Percentiles rank a stretch among this genome's conserved stretches.
phyloP scores from a whole-genome alignment of 176 grass and related monocot genomes.

The Thalia dealbata region DNA sequence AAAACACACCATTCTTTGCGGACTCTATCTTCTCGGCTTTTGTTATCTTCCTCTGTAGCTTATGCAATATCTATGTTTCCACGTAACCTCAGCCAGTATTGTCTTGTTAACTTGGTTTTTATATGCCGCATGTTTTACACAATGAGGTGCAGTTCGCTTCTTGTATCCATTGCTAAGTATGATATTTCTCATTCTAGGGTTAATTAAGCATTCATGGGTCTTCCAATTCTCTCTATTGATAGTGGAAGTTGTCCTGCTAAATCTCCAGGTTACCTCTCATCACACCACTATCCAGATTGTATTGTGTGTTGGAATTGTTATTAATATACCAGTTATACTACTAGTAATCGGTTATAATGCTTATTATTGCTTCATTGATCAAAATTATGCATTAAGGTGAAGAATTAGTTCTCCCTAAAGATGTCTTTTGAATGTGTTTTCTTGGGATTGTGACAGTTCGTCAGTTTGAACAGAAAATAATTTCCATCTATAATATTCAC shows the following conservation, averaged over 20 bases:
- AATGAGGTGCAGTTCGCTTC: background rate
- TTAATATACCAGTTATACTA: background rate
- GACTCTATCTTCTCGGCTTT: background rate
- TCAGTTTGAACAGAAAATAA: too few relatives aligned
- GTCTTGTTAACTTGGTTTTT: background rate
- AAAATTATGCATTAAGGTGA: background rate
- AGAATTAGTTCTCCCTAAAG: background rate
- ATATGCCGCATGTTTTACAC: background rate
- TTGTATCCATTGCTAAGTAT: background rate
- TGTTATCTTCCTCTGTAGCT: background rate
- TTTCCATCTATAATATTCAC: too few relatives aligned
- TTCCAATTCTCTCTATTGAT: slow-evolving; percentile 11
- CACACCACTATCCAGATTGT: background rate
- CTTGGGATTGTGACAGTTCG: background rate
- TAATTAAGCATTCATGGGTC: slow-evolving; percentile 1
- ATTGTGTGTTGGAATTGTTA: background rate
- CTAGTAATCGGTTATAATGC: background rate
- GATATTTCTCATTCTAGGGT: background rate
- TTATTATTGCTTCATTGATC: background rate
- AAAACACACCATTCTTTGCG: too few relatives aligned
- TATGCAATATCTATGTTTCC: background rate
- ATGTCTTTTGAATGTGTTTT: background rate
- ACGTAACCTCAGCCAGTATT: background rate
- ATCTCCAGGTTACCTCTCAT: slow-evolving; percentile 3
- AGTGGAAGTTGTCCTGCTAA: slow-evolving; percentile 7